Conservation (phyloP, 208 protist genomes). For the Crithidia expoeki region DNA sequence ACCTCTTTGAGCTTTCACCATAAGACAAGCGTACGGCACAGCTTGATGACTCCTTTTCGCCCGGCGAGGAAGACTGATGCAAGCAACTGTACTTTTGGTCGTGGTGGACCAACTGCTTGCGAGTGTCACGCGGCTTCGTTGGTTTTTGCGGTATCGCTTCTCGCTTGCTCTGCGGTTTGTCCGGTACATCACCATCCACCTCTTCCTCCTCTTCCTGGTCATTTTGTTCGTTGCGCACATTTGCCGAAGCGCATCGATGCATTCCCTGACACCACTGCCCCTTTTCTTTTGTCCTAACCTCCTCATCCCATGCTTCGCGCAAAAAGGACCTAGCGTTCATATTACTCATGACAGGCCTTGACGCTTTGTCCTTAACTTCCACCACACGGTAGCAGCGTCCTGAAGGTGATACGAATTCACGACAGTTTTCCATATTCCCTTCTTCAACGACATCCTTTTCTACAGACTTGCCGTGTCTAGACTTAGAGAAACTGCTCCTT, state of each 20-base stretch:
- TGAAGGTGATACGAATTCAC: conserved; percentile 3
- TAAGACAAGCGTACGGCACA: not conserved
- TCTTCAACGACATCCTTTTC: not conserved
- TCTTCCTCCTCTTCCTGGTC: not conserved
- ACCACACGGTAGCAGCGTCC: conserved; percentile 13
- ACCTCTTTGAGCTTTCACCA: not conserved
- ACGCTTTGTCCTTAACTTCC: not conserved
- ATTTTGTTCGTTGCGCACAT: no score
- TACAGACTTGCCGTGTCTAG: not conserved
- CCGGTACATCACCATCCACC: no score
- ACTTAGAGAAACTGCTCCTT: not conserved
- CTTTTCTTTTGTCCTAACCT: no score
- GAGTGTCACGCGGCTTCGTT: not conserved
- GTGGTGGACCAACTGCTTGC: not conserved
- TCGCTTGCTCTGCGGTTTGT: not conserved
- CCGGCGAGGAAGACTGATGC: not conserved
- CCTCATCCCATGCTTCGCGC: no score
- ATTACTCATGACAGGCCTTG: not conserved
- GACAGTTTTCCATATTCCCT: not conserved
- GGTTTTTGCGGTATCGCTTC: not conserved
- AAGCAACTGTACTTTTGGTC: not conserved
- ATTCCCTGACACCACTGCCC: no score
- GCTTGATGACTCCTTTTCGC: not conserved
- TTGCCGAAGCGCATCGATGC: not conserved
- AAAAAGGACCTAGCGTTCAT: no score